These are phyloP conservation scores for Ceratobasidium papillatum DNA, from an alignment of 1,284 basidiomycete genomes.

Conservation along the genomic window DNA sequence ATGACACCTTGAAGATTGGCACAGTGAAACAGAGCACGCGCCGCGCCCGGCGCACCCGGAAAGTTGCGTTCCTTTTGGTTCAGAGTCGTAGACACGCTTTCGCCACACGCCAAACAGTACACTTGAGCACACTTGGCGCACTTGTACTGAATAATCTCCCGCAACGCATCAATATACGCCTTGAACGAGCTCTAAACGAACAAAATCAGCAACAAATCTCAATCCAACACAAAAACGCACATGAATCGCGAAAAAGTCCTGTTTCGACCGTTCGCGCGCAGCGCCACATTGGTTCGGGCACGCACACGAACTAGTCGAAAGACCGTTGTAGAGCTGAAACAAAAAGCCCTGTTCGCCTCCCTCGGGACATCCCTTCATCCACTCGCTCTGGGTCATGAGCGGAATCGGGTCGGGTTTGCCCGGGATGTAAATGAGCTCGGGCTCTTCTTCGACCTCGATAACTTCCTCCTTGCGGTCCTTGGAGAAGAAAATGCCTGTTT, in stretches of 20 bases:
- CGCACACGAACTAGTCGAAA: constrained; percentile 67
- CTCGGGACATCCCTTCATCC: constrained; percentile 96
- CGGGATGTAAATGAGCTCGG: constrained; percentile 63
- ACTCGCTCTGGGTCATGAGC: constrained; percentile 86
- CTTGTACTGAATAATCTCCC: constrained; percentile 62
- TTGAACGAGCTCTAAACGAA: constrained; percentile 66
- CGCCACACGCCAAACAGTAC: constrained; percentile 87
- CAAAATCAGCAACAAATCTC: constrained; percentile 28
- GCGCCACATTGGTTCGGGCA: constrained; percentile 80
- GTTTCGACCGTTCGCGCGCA: constrained; percentile 65
- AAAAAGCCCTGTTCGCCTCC: constrained; percentile 88
- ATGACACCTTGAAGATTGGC: constrained; percentile 86
- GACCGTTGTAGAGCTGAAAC: constrained; percentile 80
- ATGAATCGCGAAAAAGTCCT: constrained; percentile 82
- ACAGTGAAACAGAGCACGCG: constrained; percentile 80
- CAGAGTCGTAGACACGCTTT: constrained; percentile 61
- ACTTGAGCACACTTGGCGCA: constrained; percentile 72
- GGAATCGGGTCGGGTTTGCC: constrained; percentile 61
- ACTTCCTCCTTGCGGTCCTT: constrained; percentile 87
- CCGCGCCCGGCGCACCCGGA: constrained; percentile 50
- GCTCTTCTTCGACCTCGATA: constrained; percentile 80
- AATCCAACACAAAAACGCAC: constrained; percentile 60
- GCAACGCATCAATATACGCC: constrained; percentile 71
- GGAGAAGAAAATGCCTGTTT: constrained; percentile 85
- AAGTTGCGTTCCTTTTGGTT: constrained; percentile 48